Evolutionary conservation across 2,329 filamentous ascomycete species (phyloP), one percentile per base, ranked within the genome.

Genomic region (Huntiella savannae): DNA sequence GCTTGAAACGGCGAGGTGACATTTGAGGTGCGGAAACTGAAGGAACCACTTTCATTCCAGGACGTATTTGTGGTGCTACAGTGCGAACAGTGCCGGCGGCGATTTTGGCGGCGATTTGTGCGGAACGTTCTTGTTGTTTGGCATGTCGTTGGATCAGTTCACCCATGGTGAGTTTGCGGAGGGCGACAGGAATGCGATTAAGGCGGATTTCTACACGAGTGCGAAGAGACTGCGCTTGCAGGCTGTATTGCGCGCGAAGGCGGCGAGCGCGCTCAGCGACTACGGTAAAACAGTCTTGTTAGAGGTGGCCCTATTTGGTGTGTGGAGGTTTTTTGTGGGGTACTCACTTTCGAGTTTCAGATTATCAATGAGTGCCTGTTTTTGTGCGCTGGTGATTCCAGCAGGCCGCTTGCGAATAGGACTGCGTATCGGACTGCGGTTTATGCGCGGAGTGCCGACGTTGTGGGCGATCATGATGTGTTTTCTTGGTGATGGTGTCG

Each of bases 201-300:
- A 96, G 73, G 62, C 91, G 82, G 64, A 93, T 82, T 61, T 95
- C 87, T 45, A 98, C 79, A 51, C 88, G 79, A 50, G 85, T 79
- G 51, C 82, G 75, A 35, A 96, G 71, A 52, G 82, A 82, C 60
- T 88, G 82, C 16, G 86, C 82, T 61, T 94, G 87, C 7, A 92
- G 71, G 49, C 81, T 79, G 64, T 92, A 94, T 59, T 93, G 86
- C 5, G 87, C 81, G 55, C 87, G 77, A 51, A 96, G 69, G 60
- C 88, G 86, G 54, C 88, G 76, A 51, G 84, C 83, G 59, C 87
- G 77, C 63, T 92, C 82, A 13, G 83, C 86, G 53, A 94, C 86
- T 94, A 16, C 35, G 6, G 16, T 13, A 19, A 13, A 19, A 40
- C 6, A 15, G 22, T 7, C 3, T 28, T 28, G 22, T 28, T 28